phyloP scores from a whole-genome alignment of 345 rosid species.

The Anacardium occidentale region DNA sequence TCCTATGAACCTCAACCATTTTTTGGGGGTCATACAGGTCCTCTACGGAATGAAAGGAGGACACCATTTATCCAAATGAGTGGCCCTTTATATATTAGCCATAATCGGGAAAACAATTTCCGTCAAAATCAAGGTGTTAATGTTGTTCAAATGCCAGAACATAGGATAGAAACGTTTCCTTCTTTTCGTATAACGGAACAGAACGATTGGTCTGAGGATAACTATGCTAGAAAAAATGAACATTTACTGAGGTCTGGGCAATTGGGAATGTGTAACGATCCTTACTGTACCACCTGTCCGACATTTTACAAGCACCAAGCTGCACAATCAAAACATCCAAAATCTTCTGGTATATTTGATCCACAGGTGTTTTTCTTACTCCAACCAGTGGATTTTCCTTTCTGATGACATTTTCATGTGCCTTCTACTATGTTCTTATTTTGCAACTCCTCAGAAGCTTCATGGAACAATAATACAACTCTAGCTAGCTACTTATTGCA shows the following conservation, averaged over 20 bases:
- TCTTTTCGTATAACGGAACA: conserved; percentile 39
- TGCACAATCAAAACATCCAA: conserved; percentile 35
- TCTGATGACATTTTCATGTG: conserved; percentile 5
- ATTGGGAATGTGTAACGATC: conserved; percentile 83
- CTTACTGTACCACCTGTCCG: conserved; percentile 92
- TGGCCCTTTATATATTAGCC: conserved; percentile 55
- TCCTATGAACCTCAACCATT: conserved; percentile 41
- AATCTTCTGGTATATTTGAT: conserved; percentile 52
- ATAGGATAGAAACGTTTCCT: conserved; percentile 41
- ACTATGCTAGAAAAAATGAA: conserved; percentile 50
- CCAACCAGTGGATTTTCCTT: not conserved
- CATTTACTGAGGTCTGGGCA: conserved; percentile 82
- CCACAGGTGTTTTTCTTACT: conserved; percentile 39
- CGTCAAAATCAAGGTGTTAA: conserved; percentile 28
- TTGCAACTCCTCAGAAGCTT: conserved; percentile 1
- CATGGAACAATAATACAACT: not conserved
- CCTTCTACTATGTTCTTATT: conserved; percentile 5
- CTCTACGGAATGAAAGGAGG: conserved; percentile 63
- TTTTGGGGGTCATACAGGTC: conserved; percentile 76
- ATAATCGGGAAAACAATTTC: conserved; percentile 33
- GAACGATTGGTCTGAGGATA: conserved; percentile 37
- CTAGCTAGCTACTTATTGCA: not conserved
- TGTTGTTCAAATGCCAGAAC: conserved; percentile 26
- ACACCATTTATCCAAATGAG: conserved; percentile 57
- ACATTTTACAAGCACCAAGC: conserved; percentile 49